Evolutionary conservation across 768 basidiomycete genomes (phyloP), one percentile per base, ranked within the genome.

Genomic region (Kwoniella bestiolae): DNA sequence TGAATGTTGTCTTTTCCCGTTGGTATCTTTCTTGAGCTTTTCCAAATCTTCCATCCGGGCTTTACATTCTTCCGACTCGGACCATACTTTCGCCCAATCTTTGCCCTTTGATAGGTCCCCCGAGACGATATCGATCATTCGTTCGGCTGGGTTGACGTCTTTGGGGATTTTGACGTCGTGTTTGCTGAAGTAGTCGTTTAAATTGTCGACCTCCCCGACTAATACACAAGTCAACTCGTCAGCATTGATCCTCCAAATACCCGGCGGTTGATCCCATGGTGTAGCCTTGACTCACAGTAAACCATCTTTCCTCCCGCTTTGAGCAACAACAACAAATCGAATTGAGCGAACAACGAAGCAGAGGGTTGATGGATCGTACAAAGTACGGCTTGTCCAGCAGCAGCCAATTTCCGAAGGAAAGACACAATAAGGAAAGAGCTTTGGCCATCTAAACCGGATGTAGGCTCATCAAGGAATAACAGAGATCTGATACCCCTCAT

Each of bases 401-500:
- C 85, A 4, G 91, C 90, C 29, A 93, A 85, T 51, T 87, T 85
- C 7, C 88, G 84, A 35, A 94, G 82, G 82, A 93, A 91, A 0
- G 70, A 68, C 25, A 80, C 83, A 67, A 92, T 90, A 12, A 71
- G 57, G 70, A 57, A 74, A 14, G 73, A 73, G 47, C 69, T 68
- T 50, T 81, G 81, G 4, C 76, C 76, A 50, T 82, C 80, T 21
- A 93, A 83, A 23, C 92, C 91, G 26, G 90, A 89, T 0, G 92
- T 94, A 0, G 92, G 92, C 76, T 94, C 91, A 72, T 94, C 92
- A 50, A 92, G 82, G 83, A 94, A 94, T n/a, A 94, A 84, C 0
- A 94, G 83, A 12, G 70, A 63, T 8, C 70, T 72, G 51, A 5
- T 9, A 29, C 7, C 2, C 28, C 28, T 63, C 44, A 68, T 16